Conservation (phyloP, 176 grass and related monocot genomes). For the Elymus sibiricus region DNA sequence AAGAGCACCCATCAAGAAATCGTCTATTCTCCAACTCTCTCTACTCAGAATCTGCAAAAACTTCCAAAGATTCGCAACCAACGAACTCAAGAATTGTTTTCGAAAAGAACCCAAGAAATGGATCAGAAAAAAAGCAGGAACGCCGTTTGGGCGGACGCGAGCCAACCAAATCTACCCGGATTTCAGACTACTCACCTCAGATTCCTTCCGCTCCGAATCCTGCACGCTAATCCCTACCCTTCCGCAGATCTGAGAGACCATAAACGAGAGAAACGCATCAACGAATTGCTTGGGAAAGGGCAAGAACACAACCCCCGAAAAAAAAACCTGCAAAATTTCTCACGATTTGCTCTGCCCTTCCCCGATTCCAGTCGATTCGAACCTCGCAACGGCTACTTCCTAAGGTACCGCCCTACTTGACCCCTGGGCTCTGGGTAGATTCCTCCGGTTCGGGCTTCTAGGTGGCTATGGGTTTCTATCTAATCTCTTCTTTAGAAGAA, state of each 20-base stretch:
- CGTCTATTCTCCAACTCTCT: background rate
- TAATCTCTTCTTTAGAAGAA: too few relatives aligned
- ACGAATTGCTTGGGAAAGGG: background rate
- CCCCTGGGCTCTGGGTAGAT: background rate
- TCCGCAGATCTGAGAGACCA: background rate
- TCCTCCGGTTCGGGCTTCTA: constrained; percentile 12
- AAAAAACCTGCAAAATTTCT: constrained; percentile 7
- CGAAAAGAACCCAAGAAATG: background rate
- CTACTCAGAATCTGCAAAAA: background rate
- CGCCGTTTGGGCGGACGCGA: background rate
- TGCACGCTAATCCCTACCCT: background rate
- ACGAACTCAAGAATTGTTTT: too few relatives aligned
- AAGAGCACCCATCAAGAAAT: background rate
- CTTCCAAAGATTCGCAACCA: too few relatives aligned
- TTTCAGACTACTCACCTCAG: constrained; percentile 12
- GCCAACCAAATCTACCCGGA: background rate
- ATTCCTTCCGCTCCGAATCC: background rate
- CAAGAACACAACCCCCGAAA: background rate
- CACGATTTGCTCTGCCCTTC: constrained; percentile 15
- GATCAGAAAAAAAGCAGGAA: background rate
- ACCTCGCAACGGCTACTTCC: background rate
- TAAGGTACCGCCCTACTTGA: background rate
- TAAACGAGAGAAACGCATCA: background rate
- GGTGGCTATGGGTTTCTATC: background rate
- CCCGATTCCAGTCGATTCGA: background rate